Base-by-base conservation (phyloP, 768 basidiomycete species). In the Dacryopinax primogenitus region DNA sequence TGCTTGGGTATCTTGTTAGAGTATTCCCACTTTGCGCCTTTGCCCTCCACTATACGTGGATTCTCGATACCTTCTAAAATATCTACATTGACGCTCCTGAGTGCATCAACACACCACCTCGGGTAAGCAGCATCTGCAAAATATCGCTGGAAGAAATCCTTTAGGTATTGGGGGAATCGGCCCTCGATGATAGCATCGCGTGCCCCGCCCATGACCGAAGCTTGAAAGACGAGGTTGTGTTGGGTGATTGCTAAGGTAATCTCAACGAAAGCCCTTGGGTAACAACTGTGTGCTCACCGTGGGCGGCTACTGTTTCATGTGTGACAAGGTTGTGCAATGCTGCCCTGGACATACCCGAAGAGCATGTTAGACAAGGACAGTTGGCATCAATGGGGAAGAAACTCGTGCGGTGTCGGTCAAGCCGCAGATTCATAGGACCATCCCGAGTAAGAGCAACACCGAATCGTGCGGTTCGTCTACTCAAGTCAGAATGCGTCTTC, bases 301-400 rank as follows among this genome's bases (percentile, higher is more conserved):
- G 90, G 36, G 92, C 90, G n/a, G 84, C 87, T 12, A 84, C 81
- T 1, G 92, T 92, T 75, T 92, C 90, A 45, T 87, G 82, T 2
- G 88, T 87, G 23, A 84, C 79, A 13, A 82, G 83, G 71, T 88
- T 87, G 69, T 92, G 83, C 11, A 95, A 77, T 65, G 87, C 79
- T 11, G 90, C 88, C 66, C 90, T 80, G 28, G 90, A 83, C 62
- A 81, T 83, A 34, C 84, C 81, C 61, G 77, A 78, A 32, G 73
- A 74, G 72, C 92, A 95, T 2, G 91, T 92, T n/a, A 89, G 89
- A 72, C 92, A 95, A 39, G 89, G 88, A 69, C 92, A 95, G 1
- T 74, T 73, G 37, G 81, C 77, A 70, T 94, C 92, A 36, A 94
- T 90, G 1, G 86, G 82, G 21, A 73, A 70, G 67, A 92, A 81